Conservation (phyloP, 139 green algal genomes). For the Microglena sp. region DNA sequence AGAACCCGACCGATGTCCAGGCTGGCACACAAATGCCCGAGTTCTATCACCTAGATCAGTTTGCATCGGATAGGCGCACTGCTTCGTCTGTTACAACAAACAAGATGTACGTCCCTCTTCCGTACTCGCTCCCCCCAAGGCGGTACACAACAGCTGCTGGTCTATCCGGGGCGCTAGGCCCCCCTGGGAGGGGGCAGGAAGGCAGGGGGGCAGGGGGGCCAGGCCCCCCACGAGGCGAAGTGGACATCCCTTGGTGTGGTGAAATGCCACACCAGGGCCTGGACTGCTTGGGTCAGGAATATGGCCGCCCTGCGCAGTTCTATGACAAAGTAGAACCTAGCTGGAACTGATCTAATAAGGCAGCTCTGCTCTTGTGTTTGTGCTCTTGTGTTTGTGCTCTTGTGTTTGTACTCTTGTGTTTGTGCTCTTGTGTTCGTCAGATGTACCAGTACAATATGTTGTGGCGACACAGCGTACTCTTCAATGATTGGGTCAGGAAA, state of each 20-base stretch:
- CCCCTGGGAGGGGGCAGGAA: not conserved
- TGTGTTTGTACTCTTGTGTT: too few species aligned
- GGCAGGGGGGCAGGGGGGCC: not conserved
- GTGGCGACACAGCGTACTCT: too few species aligned
- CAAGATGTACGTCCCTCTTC: not conserved
- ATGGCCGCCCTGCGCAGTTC: not conserved
- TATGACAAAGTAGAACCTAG: too few species aligned
- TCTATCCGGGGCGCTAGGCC: too few species aligned
- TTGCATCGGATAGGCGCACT: not conserved
- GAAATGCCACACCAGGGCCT: not conserved
- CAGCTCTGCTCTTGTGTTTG: too few species aligned
- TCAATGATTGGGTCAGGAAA: too few species aligned
- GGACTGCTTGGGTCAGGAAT: not conserved
- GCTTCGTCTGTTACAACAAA: not conserved
- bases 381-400: too few species aligned
- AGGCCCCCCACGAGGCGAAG: too few species aligned
- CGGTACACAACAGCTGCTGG: not conserved
- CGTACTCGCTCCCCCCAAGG: not conserved
- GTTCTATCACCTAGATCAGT: not conserved
- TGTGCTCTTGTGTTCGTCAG: too few species aligned
- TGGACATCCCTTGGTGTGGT: not conserved
- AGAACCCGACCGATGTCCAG: not conserved
- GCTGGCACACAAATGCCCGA: not conserved
- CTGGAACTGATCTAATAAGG: too few species aligned
- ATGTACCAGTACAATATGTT: too few species aligned